Evolutionary conservation across 306 rosid species (phyloP), one percentile per base, ranked within the genome.

Genomic region (Trichosanthes truncata): DNA sequence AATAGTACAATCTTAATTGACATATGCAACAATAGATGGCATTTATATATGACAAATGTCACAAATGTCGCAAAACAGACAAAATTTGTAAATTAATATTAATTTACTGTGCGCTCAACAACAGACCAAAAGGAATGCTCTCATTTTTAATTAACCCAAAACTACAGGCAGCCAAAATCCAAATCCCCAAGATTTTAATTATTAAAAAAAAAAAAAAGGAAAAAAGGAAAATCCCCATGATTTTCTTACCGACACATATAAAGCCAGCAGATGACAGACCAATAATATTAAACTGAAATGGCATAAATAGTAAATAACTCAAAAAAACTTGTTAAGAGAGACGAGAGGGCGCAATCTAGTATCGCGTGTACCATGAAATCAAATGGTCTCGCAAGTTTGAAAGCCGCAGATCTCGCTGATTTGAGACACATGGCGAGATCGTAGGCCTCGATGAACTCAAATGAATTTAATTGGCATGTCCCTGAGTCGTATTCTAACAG

Each of bases 331-430:
- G 9, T 6, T 48, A 9, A 51, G 20, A 38, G 20, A 41, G 0
- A 17, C 13, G 33, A 11, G 18, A 5, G 49, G 11, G 11, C 4
- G 62, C 35, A 33, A 62, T 84, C 75, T 71, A 36, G 78, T 82
- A 43, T n/a, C 6, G 14, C 9, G 17, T 2, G 60, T 46, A 15
- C 13, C 68, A 74, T 7, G 25, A 31, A 46, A 66, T 74, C 12
- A 62, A 74, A 46, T 26, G 55, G 79, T 33, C 69, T 71, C 2
- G 68, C 38, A 13, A 29, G 57, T 68, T 84, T 78, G 41, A 60
- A 74, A 77, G 85, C 81, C 84, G 84, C 17, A 20, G 84, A 82
- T 78, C 78, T 82, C 74, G 89, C 78, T 23, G 36, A 3, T 33
- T 17, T 7, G 63, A 55, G 52, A 46, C 57, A 77, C 67, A 78